Evolutionary conservation across 495 filamentous ascomycete genomes (phyloP).

Genomic region (Xylaria intraflava): DNA sequence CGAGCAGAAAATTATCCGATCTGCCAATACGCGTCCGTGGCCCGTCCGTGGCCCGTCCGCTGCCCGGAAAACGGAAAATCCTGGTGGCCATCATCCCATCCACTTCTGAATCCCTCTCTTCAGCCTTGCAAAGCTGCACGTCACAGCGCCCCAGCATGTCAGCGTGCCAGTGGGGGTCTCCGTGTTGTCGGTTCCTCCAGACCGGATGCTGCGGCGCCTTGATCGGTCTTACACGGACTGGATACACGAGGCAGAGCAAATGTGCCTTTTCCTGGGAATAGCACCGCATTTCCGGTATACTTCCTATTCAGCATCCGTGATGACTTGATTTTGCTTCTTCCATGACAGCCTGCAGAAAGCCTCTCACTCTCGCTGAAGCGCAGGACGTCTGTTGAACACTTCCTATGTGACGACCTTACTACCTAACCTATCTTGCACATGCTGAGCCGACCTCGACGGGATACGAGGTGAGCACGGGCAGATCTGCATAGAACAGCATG

Average conservation of each 20-base stretch:
- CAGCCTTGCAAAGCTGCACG: slow-evolving; percentile 32
- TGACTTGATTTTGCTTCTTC: background rate
- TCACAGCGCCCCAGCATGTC: slow-evolving; percentile 18
- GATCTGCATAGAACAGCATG: slow-evolving; percentile 1
- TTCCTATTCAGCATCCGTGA: background rate
- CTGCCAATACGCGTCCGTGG: slow-evolving; percentile 3
- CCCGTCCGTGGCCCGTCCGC: background rate
- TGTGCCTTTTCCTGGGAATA: background rate
- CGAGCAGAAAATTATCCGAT: background rate
- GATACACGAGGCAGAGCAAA: background rate
- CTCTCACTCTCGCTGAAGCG: background rate
- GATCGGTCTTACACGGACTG: background rate
- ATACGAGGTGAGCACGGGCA: background rate
- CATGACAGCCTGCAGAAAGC: too few relatives aligned
- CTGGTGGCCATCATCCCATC: slow-evolving; percentile 13
- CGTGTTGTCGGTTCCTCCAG: slow-evolving; percentile 7
- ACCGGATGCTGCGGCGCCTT: background rate
- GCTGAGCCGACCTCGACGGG: background rate
- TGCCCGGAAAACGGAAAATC: slow-evolving; percentile 4
- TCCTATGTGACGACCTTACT: too few relatives aligned
- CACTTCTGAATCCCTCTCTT: slow-evolving; percentile 25
- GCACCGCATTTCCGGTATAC: background rate
- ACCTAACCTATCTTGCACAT: background rate
- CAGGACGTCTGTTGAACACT: too few relatives aligned
- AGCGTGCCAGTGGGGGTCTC: slow-evolving; percentile 14